Base-by-base conservation (phyloP, 2,329 filamentous ascomycete genomes). In the Coniochaeta sp. region DNA sequence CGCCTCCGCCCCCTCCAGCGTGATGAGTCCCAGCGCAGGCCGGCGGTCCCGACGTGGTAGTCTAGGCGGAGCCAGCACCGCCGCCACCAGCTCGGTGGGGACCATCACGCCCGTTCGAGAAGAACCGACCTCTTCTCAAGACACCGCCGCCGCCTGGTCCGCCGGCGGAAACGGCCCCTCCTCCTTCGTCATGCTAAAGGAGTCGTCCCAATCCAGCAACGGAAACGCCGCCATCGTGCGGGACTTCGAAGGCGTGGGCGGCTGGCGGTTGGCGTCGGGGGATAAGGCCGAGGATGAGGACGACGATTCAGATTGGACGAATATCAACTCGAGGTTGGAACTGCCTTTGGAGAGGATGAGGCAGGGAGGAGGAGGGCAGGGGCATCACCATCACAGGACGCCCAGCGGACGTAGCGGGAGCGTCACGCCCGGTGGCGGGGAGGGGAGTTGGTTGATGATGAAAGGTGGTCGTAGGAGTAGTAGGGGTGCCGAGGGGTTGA, bases 191-290 rank as follows among this genome's bases (percentile, higher is more conserved):
- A 2, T 50, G 38, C 38, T 42, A 10, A 22, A 38, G 13, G 38
- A 42, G 18, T 22, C 12, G 18, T n/a, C 52, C 27, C 31, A 46
- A 14, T 31, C 10, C 26, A 51, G 52, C 51, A 53, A 33, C 53
- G 55, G 28, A 57, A 63, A 26, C 6, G 14, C 77, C 30, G 78
- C 78, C 0, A 65, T 77, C 3, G 73, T 77, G 50, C 68, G 80
- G 27, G 80, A 83, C 59, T 83, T 76, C 56, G 80, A 83, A 57
- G 80, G 80, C 7, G 64, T 83, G 2, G 80, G 80, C 16, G 80
- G 80, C 3, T 83, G 79, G 78, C 68, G 78, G 47, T 56, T 81
- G 56, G 45, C 26, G 26, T 20, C 24, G n/a, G 45, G 30, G 45
- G 38, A 42, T n/a, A 42, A 26, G 38, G 18, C 38, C 38, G 38